Evolutionary conservation across 1,284 basidiomycete species (phyloP), one percentile per base, ranked within the genome.

Genomic region (Fomitopsis palustris): DNA sequence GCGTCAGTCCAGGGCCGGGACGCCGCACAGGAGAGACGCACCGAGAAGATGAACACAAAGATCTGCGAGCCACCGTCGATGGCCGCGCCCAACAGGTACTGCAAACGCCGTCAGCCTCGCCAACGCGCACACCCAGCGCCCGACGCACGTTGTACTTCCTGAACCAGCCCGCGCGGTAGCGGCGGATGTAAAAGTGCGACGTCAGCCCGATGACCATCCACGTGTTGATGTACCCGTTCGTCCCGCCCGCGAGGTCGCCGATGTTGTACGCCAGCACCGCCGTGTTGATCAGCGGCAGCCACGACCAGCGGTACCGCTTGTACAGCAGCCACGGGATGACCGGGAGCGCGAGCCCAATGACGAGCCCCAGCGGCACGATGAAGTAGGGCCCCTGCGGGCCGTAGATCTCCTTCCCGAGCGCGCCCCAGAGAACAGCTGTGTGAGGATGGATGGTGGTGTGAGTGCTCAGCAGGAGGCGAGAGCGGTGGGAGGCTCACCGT

Each of bases 81-180:
- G 14, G 45, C 45, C 45, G 45, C 45, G 10, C 45, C 45, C 3
- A 47, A 25, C 45, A 47, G 21, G 25, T 47, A 47, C 45, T 47
- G 12, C 45, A 47, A 4, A 42, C 17, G 2, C 45, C 45, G 25
- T 47, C 45, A 47, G 25, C 25, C 23, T 45, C 42, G 5, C 6
- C 45, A n/a, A 8, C 35, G 35, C 35, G n/a, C 25, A 47, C 19
- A 12, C 4, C 4, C 19, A 9, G 25, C 41, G 5, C 10, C 6
- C 8, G 10, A 52, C 57, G 45, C 49, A 59, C 57, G 72, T 85
- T 86, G 73, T 84, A 86, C 69, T 83, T 82, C 58, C 77, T 73
- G 66, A 84, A 85, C 78, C 80, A 84, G 19, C 75, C 72, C 45
- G 68, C 67, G 43, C 63, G 65, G 61, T 66, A 64, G 54, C 59